These are phyloP conservation scores for Sporobolomyces roseus DNA, from an alignment of 768 basidiomycete genomes.

Conservation along the genomic window DNA sequence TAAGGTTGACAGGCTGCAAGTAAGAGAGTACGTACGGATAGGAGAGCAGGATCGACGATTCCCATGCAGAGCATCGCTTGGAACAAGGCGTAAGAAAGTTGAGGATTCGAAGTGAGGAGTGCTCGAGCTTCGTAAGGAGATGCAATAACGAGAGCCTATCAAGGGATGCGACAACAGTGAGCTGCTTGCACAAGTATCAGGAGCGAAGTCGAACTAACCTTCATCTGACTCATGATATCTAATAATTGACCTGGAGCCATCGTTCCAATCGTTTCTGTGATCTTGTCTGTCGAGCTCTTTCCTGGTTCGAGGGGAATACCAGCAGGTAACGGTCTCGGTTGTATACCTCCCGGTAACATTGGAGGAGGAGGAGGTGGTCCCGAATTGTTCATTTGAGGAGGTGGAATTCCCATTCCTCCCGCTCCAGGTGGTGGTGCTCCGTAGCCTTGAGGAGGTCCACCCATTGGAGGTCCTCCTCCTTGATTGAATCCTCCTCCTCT, in stretches of 20 bases:
- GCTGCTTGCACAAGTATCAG: background rate
- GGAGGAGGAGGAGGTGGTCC: slow-evolving; percentile 14
- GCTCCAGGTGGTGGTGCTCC: slow-evolving; percentile 16
- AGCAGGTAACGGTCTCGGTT: slow-evolving; percentile 63
- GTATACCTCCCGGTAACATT: slow-evolving; percentile 33
- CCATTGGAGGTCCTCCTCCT: background rate
- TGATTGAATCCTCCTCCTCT: too few relatives aligned
- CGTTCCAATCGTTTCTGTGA: slow-evolving; percentile 76
- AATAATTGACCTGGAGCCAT: slow-evolving; percentile 79
- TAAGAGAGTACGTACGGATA: slow-evolving; percentile 58
- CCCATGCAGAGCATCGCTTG: slow-evolving; percentile 89
- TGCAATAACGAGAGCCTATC: slow-evolving; percentile 84
- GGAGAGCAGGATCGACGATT: slow-evolving; percentile 79
- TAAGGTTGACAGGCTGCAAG: background rate
- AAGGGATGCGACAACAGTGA: background rate
- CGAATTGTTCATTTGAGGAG: too few relatives aligned
- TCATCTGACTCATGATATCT: slow-evolving; percentile 96
- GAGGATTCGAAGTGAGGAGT: slow-evolving; percentile 77
- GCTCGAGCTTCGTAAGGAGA: slow-evolving; percentile 83
- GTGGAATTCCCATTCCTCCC: slow-evolving; percentile 4
- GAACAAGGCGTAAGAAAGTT: slow-evolving; percentile 92
- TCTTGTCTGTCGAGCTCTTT: slow-evolving; percentile 68
- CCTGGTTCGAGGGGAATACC: slow-evolving; percentile 73
- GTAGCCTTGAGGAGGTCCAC: background rate
- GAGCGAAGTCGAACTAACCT: slow-evolving; percentile 59